phyloP scores from a whole-genome alignment of 345 rosid genomes.

The Physaria fendleri region DNA sequence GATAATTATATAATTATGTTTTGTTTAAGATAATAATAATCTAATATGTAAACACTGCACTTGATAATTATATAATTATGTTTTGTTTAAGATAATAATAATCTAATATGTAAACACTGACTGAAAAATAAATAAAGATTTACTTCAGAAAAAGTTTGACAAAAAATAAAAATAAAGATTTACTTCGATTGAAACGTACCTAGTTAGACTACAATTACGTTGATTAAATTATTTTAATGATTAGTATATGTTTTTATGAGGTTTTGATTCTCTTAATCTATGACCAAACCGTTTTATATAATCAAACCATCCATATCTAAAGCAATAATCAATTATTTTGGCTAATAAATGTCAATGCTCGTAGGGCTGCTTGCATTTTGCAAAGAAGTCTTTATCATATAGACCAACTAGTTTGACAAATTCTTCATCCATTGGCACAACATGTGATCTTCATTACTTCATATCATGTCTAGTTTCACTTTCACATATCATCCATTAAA shows the following conservation, averaged over 20 bases:
- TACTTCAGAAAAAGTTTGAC: too few species aligned
- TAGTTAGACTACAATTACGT: neutral
- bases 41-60: too few species aligned
- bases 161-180: too few species aligned
- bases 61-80: neutral
- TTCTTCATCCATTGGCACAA: neutral
- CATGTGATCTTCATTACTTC: neutral
- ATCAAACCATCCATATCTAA: slow-evolving; percentile 6
- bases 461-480: neutral
- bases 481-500: neutral
- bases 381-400: neutral
- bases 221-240: neutral
- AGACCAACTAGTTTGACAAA: slow-evolving; percentile 3
- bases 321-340: slow-evolving; percentile 5
- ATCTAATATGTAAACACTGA: neutral
- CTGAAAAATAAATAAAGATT: neutral
- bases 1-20: neutral
- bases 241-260: neutral
- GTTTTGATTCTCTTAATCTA: neutral
- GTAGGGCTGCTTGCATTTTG: neutral
- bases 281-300: neutral
- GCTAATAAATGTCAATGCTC: slow-evolving; percentile 2
- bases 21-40: too few species aligned
- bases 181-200: neutral
- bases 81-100: too few species aligned